Evolutionary conservation across 1,284 basidiomycete species (phyloP), one percentile per base, ranked within the genome.

Genomic region (Ganoderma leucocontextum): DNA sequence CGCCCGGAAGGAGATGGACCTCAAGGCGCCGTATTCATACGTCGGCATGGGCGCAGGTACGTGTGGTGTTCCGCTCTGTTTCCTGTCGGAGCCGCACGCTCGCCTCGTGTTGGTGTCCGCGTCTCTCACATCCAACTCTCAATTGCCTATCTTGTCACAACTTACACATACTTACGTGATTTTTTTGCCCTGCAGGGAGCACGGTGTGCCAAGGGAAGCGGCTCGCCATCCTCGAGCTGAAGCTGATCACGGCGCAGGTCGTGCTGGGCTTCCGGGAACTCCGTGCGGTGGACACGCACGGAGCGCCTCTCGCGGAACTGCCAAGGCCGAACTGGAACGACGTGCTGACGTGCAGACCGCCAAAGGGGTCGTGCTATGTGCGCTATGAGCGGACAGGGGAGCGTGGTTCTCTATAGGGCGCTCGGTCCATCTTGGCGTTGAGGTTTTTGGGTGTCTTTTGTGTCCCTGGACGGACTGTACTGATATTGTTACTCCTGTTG

Each of bases 251-350:
- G 19, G 86, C 90, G 63, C 85, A 90, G 81, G 84, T 92, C 75
- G 77, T 91, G 38, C 80, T 91, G 58, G 86, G 86, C 35, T 90
- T 88, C 75, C 42, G 66, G 60, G 85, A 86, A 69, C 86, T 88
- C 74, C 79, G 77, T 52, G 79, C 87, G 63, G 86, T 91, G 8
- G 87, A 90, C 75, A 78, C 77, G 38, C 75, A 74, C 44, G 91
- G 89, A 49, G 78, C 81, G 70, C 77, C 75, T 33, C 82, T 82
- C 25, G 78, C 80, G 66, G 78, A 79, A 41, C 78, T 84, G 5
- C 91, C 90, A 38, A 81, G 77, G 49, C 91, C 91, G 17, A 89
- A 93, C 74, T 93, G 91, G 91, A 92, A 93, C 78, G 91, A 93
- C 75, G 85, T 86, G 66, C 82, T 91, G 58, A 80, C 87, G 63